Conservation (phyloP, 106 monocot species). For the Hemerocallis citrina region DNA sequence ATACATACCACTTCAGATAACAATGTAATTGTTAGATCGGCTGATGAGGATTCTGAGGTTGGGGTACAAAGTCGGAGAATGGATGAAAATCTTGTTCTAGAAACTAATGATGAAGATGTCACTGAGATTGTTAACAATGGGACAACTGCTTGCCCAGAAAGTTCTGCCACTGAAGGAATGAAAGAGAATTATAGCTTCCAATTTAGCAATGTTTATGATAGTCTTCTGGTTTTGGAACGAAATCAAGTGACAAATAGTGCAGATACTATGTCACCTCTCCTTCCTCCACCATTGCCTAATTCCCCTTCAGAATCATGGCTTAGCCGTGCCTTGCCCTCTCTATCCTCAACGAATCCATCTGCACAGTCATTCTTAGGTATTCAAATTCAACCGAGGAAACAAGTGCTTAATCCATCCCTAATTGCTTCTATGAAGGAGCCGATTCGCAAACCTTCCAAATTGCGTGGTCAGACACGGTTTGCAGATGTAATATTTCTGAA, state of each 20-base stretch:
- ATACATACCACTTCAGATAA: background rate
- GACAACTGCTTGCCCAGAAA: background rate
- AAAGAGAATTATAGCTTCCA: conserved; percentile 1
- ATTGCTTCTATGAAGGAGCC: conserved; percentile 10
- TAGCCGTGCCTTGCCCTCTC: conserved; percentile 53
- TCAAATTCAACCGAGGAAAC: conserved; percentile 28
- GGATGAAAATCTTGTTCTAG: conserved; percentile 11
- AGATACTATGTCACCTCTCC: conserved; percentile 12
- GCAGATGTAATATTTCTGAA: conserved; percentile 27
- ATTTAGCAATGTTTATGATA: background rate
- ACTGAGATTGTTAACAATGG: conserved; percentile 5
- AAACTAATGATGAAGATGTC: conserved; percentile 9
- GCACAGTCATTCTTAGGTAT: conserved; percentile 39
- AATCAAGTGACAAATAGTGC: conserved; percentile 13
- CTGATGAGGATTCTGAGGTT: conserved; percentile 17
- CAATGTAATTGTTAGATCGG: conserved; percentile 4
- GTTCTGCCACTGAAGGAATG: background rate
- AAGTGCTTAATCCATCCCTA: conserved; percentile 5
- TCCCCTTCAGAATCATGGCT: conserved; percentile 87
- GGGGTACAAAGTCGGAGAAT: conserved; percentile 12
- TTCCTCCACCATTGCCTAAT: conserved; percentile 57
- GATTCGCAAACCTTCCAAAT: conserved; percentile 13
- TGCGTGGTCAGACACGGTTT: conserved; percentile 36
- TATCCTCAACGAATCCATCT: conserved; percentile 36
- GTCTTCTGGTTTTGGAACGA: background rate